Base-by-base conservation (phyloP, 768 basidiomycete species). In the Solioccasus polychromus region DNA sequence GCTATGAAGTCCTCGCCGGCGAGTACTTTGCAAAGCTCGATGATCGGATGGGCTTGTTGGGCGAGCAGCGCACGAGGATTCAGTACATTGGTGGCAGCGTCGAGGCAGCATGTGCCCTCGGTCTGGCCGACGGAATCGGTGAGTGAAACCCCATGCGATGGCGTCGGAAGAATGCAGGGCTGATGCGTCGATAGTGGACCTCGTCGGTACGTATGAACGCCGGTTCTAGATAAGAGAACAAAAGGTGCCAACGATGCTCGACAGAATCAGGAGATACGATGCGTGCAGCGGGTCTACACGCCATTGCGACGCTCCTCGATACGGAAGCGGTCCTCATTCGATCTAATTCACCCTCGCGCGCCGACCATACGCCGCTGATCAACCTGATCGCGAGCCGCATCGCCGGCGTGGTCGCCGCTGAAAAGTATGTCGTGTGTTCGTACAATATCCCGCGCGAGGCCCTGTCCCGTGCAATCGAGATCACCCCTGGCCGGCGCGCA, bases 191-290 rank as follows among this genome's bases (percentile, higher is more conserved):
- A 6, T 57, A 93, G 93, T 99, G 39, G 95, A 99, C 68, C 85
- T 99, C 41, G 63, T 64, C 7, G 63, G 95, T 97, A 51, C 88
- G 93, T 92, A 8, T 36, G 52, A 58, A 83, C 73, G n/a, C 8
- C 22, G 36, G 8, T 19, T 31, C 8, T 15, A 15, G 14, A 31
- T 11, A 15, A 12, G 30, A 15, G 30, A 6, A 26, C 6, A 6
- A 26, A 6, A 11, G 26, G 12, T 28, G 28, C 28, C 12, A 28
- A 12, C 28, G 8, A 7, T 28, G 8, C 12, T 22, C 38, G 38
- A 31, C 62, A 94, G 95, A 98, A 70, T 99, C 95, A 15, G 96
- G 96, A 34, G 96, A 99, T 59, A 99, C 96, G 8, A 99, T 99
- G 96, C 90, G 95, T 26, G 96, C 95, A 20, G 94, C 94, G 1